These are phyloP conservation scores for Vigna unguiculata DNA, from an alignment of 306 rosid genomes.

Conservation along the genomic window DNA sequence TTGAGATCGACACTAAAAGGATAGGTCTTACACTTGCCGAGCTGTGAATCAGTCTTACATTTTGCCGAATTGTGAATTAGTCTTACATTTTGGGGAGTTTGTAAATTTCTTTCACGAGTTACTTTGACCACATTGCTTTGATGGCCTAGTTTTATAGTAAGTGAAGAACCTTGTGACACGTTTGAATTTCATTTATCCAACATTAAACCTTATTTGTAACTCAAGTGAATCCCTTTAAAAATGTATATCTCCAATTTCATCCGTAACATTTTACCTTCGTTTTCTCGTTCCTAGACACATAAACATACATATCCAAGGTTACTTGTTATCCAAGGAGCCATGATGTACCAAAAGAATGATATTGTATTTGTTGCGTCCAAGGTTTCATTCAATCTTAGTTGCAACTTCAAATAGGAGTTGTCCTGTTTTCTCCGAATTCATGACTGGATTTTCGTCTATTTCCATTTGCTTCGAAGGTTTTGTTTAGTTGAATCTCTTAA, in stretches of 20 bases:
- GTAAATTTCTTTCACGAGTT: slow-evolving; percentile 39
- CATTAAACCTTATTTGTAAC: slow-evolving; percentile 28
- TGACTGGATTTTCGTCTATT: slow-evolving; percentile 34
- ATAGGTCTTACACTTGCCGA: too few relatives aligned
- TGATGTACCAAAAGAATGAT: slow-evolving; percentile 31
- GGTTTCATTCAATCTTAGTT: slow-evolving; percentile 41
- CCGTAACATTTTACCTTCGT: too few relatives aligned
- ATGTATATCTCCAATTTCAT: slow-evolving; percentile 27
- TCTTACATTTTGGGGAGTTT: too few relatives aligned
- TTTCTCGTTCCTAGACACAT: slow-evolving; percentile 8
- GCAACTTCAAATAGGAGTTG: slow-evolving; percentile 25
- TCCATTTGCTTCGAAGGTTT: slow-evolving; percentile 36
- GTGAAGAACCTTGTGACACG: slow-evolving; percentile 33
- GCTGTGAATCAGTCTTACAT: too few relatives aligned
- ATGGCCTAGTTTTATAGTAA: slow-evolving; percentile 30
- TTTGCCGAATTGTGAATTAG: too few relatives aligned
- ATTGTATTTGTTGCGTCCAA: slow-evolving; percentile 42
- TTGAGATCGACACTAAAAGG: too few relatives aligned
- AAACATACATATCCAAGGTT: slow-evolving; percentile 17
- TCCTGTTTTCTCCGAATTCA: slow-evolving; percentile 35
- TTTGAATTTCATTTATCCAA: slow-evolving; percentile 28
- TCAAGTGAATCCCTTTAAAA: slow-evolving; percentile 43
- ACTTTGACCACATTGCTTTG: slow-evolving; percentile 13
- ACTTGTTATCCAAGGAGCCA: slow-evolving; percentile 35
- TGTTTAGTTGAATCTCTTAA: background rate